These are phyloP conservation scores for Aspergillus sp. DNA, from an alignment of 2,329 filamentous ascomycete species.

Conservation along the genomic window DNA sequence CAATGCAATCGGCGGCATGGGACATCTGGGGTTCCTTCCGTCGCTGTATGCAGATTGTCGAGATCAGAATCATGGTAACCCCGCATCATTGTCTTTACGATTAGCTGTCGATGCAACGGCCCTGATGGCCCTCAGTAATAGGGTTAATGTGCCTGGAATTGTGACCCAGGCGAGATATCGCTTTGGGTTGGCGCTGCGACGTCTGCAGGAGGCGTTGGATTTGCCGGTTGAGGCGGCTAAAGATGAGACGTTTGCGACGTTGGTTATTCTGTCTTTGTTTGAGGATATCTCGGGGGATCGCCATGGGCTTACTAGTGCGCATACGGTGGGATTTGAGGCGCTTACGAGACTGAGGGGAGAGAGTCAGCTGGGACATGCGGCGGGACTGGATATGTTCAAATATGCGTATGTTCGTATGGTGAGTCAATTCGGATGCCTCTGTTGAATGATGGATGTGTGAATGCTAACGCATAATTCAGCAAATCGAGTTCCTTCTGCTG, in stretches of 20 bases:
- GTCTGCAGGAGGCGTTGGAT: constrained; percentile 31
- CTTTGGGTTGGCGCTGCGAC: constrained; percentile 36
- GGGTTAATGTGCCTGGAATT: constrained; percentile 28
- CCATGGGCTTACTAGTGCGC: constrained; percentile 37
- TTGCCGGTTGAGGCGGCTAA: constrained; percentile 33
- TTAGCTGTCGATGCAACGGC: constrained; percentile 40
- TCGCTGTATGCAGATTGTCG: constrained; percentile 35
- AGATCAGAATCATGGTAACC: constrained; percentile 18
- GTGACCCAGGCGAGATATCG: constrained; percentile 31
- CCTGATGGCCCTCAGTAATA: constrained; percentile 36
- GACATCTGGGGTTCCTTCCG: constrained; percentile 41
- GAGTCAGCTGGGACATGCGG: constrained; percentile 30
- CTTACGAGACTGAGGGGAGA: constrained; percentile 37
- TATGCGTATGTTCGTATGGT: constrained; percentile 42
- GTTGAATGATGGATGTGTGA: neutral
- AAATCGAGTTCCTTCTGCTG: constrained; percentile 38
- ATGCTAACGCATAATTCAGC: constrained; percentile 24
- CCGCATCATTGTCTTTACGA: constrained; percentile 32
- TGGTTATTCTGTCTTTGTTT: constrained; percentile 40
- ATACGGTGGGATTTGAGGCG: constrained; percentile 39
- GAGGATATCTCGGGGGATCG: constrained; percentile 43
- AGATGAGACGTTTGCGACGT: constrained; percentile 42
- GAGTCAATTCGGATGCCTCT: constrained; percentile 4
- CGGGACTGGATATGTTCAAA: constrained; percentile 39
- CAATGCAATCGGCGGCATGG: constrained; percentile 28